Evolutionary conservation across 208 protist genomes (phyloP).

Genomic region (Acanthamoeba castellanii): DNA sequence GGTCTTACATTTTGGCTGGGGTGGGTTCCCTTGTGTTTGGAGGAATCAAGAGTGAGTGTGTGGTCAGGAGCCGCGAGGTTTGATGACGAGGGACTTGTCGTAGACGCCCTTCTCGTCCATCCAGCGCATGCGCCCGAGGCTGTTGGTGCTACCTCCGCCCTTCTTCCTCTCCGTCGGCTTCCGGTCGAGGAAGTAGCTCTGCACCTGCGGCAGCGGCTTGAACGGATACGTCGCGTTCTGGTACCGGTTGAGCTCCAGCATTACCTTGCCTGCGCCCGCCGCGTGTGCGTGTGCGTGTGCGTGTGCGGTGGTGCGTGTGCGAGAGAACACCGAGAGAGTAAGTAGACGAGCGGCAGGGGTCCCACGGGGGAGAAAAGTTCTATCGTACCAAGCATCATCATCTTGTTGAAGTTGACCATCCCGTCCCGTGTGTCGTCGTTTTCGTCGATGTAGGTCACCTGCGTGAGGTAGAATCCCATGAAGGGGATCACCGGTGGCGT

Average conservation of each 20-base stretch:
- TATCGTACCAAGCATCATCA: constrained; percentile 48
- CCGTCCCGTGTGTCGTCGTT: constrained; percentile 59
- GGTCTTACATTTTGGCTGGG: too few relatives aligned
- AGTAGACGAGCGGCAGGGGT: neutral
- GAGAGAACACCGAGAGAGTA: neutral
- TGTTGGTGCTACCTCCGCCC: neutral
- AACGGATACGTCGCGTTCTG: constrained; percentile 53
- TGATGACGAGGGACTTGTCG: constrained; percentile 62
- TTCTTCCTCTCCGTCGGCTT: neutral
- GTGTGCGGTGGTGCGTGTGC: too few relatives aligned
- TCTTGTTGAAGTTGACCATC: constrained; percentile 76
- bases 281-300: too few relatives aligned
- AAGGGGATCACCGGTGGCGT: constrained; percentile 64
- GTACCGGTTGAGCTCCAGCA: constrained; percentile 60
- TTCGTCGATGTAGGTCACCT: constrained; percentile 71
- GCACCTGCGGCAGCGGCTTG: constrained; percentile 34
- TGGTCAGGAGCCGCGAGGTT: neutral
- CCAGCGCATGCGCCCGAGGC: constrained; percentile 43
- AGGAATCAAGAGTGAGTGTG: too few relatives aligned
- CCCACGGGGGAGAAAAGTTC: too few relatives aligned
- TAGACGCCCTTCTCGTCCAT: constrained; percentile 65
- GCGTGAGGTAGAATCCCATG: constrained; percentile 65
- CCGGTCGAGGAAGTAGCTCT: constrained; percentile 50
- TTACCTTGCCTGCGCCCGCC: constrained; percentile 18
- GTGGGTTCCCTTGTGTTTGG: too few relatives aligned